A percentile compares a stretch with the other conserved stretches of the same genome.
phyloP scores from a whole-genome alignment of 2,329 filamentous ascomycete species.

The Bisporella sp. region DNA sequence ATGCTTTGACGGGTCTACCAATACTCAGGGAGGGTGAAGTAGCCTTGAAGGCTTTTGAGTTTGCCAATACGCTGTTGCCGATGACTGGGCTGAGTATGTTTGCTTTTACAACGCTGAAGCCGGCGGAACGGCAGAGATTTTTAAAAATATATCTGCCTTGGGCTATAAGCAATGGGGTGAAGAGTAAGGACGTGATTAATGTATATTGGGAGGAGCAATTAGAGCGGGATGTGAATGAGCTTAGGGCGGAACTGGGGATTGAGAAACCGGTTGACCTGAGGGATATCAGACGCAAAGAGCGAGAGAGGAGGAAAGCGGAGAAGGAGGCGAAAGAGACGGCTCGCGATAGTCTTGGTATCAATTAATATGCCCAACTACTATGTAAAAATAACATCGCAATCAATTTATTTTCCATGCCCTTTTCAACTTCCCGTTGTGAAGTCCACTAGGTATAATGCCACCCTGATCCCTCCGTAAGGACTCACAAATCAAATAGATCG shows the following conservation, averaged over 20 bases:
- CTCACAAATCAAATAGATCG: slow-evolving; percentile 57
- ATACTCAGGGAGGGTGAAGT: slow-evolving; percentile 93
- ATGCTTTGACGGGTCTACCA: slow-evolving; percentile 85
- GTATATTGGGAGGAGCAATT: slow-evolving; percentile 97
- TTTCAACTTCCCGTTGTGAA: not conserved
- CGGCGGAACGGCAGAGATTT: slow-evolving; percentile 59
- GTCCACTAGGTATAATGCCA: not conserved
- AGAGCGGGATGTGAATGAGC: slow-evolving; percentile 70
- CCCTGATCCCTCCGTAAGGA: not conserved
- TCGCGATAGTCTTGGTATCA: slow-evolving; percentile 20
- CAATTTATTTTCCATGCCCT: not conserved
- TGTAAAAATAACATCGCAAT: not conserved
- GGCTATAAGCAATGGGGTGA: slow-evolving; percentile 77
- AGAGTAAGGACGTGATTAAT: slow-evolving; percentile 78
- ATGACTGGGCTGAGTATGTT: slow-evolving; percentile 89
- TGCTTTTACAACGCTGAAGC: slow-evolving; percentile 59
- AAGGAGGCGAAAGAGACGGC: slow-evolving; percentile 40
- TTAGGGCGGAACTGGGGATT: slow-evolving; percentile 71
- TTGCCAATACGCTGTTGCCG: slow-evolving; percentile 85
- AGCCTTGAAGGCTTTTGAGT: slow-evolving; percentile 97
- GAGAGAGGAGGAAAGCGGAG: slow-evolving; percentile 59
- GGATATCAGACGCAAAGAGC: slow-evolving; percentile 63
- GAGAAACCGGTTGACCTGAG: slow-evolving; percentile 85
- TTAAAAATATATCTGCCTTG: slow-evolving; percentile 76
- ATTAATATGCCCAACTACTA: slow-evolving; percentile 9